Evolutionary conservation across 2,329 filamentous ascomycete species (phyloP), one percentile per base, ranked within the genome.

Genomic region (Sporothrix sp.): DNA sequence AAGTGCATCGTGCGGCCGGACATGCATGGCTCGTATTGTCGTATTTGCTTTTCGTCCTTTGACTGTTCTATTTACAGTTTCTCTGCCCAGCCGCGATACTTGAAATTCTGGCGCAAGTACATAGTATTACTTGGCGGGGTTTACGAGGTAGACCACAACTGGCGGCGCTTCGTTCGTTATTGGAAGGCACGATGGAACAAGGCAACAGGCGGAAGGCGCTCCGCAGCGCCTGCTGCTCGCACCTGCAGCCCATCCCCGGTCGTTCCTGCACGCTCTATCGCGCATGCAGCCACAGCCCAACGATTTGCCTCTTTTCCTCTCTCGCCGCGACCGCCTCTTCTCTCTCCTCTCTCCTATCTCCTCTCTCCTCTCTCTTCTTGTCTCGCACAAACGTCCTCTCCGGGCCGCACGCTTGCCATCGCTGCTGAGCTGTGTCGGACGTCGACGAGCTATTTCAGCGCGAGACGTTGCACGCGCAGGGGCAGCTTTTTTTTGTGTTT

Each of bases 181-280:
- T 27, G 6, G 21, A 40, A 20, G 40, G 27, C 27, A 43, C n/a
- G n/a, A n/a, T n/a, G n/a, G n/a, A 25, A 40, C 23, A 39, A 37
- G 32, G 25, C 28, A 27, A n/a, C 28, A 35, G 47, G 30, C 23
- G 25, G 27, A 21, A 47, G 30, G 44, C 25, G 21, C 30, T 27
- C 27, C 28, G 16, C 44, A 46, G 44, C 44, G 44, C 42, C 27
- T 44, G 27, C 42, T 28, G 28, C 28, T n/a, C 42, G 33, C n/a
- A 44, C n/a, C 42, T 44, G 42, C 42, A 44, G 28, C 28, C 40
- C 42, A 33, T 33, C 27, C 16, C 42, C 28, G 18, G 16, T 28
- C 42, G 33, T n/a, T n/a, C n/a, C n/a, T 44, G 28, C 42, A 32
- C 7, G 11, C 38, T 27, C 23, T 30, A 4, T 30, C 7, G 7